phyloP scores from a whole-genome alignment of 306 rosid species.

The Hippophae rhamnoides region DNA sequence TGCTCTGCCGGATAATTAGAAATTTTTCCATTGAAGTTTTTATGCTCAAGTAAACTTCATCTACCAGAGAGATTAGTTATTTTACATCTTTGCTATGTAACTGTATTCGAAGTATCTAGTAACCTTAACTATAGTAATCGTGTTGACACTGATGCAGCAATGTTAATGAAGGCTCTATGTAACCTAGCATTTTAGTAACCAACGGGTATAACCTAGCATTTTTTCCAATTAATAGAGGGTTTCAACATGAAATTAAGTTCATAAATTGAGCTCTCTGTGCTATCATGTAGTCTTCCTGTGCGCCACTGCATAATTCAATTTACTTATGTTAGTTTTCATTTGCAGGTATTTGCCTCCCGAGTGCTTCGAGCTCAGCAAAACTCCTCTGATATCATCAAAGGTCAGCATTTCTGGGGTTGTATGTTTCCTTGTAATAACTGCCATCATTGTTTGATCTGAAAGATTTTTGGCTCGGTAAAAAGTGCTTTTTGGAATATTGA shows the following conservation, averaged over 20 bases:
- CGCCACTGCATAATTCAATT: constrained; percentile 3
- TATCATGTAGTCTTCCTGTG: constrained; percentile 1
- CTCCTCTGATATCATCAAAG: constrained; percentile 96
- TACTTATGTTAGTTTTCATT: constrained; percentile 5
- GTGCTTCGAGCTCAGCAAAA: constrained; percentile 90
- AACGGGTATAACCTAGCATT: too few species aligned
- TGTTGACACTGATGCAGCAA: too few species aligned
- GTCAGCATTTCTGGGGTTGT: constrained; percentile 25
- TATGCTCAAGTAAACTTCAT: neutral
- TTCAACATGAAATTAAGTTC: neutral
- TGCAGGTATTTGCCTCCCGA: constrained; percentile 96
- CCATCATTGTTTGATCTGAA: too few species aligned
- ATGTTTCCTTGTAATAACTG: neutral
- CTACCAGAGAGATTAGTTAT: too few species aligned
- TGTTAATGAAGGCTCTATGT: neutral
- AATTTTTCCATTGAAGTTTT: neutral
- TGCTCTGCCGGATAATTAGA: neutral
- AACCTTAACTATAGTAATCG: too few species aligned
- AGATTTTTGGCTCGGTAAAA: too few species aligned
- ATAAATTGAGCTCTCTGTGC: neutral
- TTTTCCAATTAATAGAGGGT: too few species aligned
- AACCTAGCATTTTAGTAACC: neutral
- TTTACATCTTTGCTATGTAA: too few species aligned
- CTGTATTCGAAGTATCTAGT: too few species aligned
- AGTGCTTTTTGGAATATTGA: constrained; percentile 1